Conservation (phyloP, 345 rosid genomes). For the Salix exigua region DNA sequence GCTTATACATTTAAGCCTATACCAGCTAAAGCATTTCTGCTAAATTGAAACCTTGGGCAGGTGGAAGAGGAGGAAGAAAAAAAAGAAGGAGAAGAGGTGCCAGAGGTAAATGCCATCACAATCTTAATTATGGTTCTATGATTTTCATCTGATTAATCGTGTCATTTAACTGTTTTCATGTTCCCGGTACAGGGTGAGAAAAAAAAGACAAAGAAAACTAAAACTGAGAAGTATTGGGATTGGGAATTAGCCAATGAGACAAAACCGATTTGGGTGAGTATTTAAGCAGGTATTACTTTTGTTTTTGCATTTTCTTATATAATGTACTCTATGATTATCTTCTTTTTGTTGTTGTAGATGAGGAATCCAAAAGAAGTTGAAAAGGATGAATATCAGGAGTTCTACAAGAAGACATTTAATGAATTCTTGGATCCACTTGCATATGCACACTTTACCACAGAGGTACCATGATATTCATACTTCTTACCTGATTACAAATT, state of each 20-base stretch:
- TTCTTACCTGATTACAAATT: not conserved
- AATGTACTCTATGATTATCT: not conserved
- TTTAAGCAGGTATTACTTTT: not conserved
- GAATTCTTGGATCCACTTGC: slow-evolving; percentile 93
- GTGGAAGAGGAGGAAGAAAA: slow-evolving; percentile 88
- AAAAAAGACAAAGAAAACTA: slow-evolving; percentile 73
- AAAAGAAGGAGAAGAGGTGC: slow-evolving; percentile 76
- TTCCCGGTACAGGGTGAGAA: slow-evolving; percentile 59
- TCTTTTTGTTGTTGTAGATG: slow-evolving; percentile 46
- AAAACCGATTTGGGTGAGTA: slow-evolving; percentile 92
- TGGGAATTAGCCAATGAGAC: slow-evolving; percentile 96
- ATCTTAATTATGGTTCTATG: not conserved
- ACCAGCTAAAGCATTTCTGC: not conserved
- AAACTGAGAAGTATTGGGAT: slow-evolving; percentile 96
- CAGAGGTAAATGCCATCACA: slow-evolving; percentile 49
- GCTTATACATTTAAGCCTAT: not conserved
- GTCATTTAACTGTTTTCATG: slow-evolving; percentile 10
- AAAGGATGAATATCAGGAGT: slow-evolving; percentile 79
- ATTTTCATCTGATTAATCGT: not conserved
- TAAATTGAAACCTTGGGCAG: slow-evolving; percentile 32
- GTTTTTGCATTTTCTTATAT: not conserved
- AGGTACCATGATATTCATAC: slow-evolving; percentile 36
- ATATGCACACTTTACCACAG: slow-evolving; percentile 83
- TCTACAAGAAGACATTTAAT: slow-evolving; percentile 87
- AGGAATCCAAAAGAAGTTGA: slow-evolving; percentile 74